phyloP scores from a whole-genome alignment of 2,329 filamentous ascomycete genomes.

The Orbilia blumenaviensis region DNA sequence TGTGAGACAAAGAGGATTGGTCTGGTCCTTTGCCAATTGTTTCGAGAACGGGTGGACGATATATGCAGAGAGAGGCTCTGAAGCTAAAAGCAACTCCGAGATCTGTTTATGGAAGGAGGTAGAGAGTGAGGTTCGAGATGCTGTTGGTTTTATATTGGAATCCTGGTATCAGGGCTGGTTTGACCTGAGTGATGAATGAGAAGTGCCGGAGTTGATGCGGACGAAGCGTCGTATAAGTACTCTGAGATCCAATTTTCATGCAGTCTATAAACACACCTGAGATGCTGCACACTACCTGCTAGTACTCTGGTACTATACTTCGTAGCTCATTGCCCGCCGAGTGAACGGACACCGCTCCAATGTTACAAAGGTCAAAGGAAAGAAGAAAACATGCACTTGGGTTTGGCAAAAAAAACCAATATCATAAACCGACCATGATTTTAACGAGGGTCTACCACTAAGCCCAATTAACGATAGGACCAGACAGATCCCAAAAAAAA shows the following conservation, averaged over 20 bases:
- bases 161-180: slow-evolving; percentile 48
- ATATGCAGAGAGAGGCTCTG: slow-evolving; percentile 36
- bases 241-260: slow-evolving; percentile 50
- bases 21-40: slow-evolving; percentile 36
- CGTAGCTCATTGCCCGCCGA: too few species aligned
- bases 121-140: slow-evolving; percentile 30
- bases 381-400: background rate
- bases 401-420: background rate
- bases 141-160: slow-evolving; percentile 49
- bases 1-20: slow-evolving; percentile 53
- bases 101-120: slow-evolving; percentile 50
- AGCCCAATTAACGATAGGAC: slow-evolving; percentile 5
- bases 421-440: background rate
- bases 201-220: slow-evolving; percentile 54
- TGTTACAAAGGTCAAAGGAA: background rate
- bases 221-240: slow-evolving; percentile 55
- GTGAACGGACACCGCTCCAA: background rate
- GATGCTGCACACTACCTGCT: slow-evolving; percentile 29
- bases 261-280: slow-evolving; percentile 50
- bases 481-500: slow-evolving; percentile 18
- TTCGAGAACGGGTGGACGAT: slow-evolving; percentile 39
- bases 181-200: slow-evolving; percentile 42
- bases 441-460: slow-evolving; percentile 19
- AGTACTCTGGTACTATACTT: too few species aligned
- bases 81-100: slow-evolving; percentile 30